Evolutionary conservation across 441 rosid genomes (phyloP), one percentile per base, ranked within the genome.

Genomic region (Iberis amara): DNA sequence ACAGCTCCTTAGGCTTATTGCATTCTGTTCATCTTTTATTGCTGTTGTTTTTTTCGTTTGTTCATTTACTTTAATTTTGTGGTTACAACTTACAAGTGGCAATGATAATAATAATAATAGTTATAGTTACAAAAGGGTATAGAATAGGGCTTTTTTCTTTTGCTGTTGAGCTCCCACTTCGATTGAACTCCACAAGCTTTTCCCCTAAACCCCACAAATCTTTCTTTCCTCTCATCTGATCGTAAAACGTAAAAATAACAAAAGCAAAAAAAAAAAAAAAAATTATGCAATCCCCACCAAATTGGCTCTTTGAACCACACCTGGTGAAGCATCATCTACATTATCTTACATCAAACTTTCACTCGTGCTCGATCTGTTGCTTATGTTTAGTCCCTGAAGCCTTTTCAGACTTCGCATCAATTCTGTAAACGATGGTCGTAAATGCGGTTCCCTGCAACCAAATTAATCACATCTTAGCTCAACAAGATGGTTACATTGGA

Each of bases 391-490:
- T 41, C 69, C 72, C 32, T 83, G 83, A 52, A 83, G 73, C 57
- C 53, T 73, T 55, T 80, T 79, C 5, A 91, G 78, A 11, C 82
- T 79, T 11, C 64, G 15, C 81, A 85, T 85, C 41, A 91, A 72
- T 71, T 91, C 80, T 23, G 89, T 68, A 47, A 91, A 91, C 7
- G 94, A 83, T 8, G 98, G 98, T 27, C 98, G 77, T 30, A 80
- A 62, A 40, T 79, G 71, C 0, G 95, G 89, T 56, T 88, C 95
- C 83, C 98, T 88, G 82, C 75, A 71, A 27, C 32, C 32, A 32
- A 8, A 43, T 50, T 11, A 7, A 44, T 56, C 49, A 33, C 40
- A 48, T n/a, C 40, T 31, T 31, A 31, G 30, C 2, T 30, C 10
- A 4, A 28, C 32, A 6, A 18, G 21, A 18, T 18, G 21, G 21